A percentile compares a stretch with the other conserved stretches of the same genome.
Evolutionary conservation across 352 stramenopile species (phyloP).

Genomic region (Halophytophthora polymorphica): DNA sequence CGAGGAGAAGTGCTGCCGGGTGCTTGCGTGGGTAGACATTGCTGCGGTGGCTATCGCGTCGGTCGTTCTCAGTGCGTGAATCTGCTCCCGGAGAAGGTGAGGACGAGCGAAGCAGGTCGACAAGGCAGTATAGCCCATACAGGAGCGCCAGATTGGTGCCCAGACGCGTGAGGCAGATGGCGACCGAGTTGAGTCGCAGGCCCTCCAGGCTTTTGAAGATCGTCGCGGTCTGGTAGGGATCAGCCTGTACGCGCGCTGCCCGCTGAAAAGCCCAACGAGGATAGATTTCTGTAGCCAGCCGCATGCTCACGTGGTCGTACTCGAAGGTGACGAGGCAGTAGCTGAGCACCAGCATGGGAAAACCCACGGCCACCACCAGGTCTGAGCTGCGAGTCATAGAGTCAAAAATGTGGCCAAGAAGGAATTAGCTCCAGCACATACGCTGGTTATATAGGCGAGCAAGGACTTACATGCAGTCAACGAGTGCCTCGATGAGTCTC

Average conservation of each 20-base stretch:
- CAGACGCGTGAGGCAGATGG: slow-evolving; percentile 28
- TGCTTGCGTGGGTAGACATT: slow-evolving; percentile 19
- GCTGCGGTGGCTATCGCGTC: neutral
- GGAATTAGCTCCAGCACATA: neutral
- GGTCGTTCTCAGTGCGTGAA: neutral
- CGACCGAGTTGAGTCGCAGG: slow-evolving; percentile 20
- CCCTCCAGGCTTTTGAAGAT: slow-evolving; percentile 28
- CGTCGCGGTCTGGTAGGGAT: slow-evolving; percentile 17
- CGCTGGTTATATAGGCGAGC: neutral
- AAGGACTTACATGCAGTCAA: slow-evolving; percentile 18
- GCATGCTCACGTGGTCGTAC: slow-evolving; percentile 20
- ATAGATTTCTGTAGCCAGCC: slow-evolving; percentile 14
- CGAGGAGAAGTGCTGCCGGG: slow-evolving; percentile 13
- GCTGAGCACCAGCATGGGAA: slow-evolving; percentile 24
- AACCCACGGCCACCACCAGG: slow-evolving; percentile 26
- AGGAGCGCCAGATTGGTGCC: slow-evolving; percentile 28
- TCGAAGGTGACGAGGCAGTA: slow-evolving; percentile 27
- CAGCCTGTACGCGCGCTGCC: slow-evolving; percentile 14
- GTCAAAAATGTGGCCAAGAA: neutral
- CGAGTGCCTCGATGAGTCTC: slow-evolving; percentile 15
- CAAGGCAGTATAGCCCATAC: slow-evolving; percentile 13
- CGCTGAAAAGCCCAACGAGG: slow-evolving; percentile 19
- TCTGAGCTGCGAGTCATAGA: slow-evolving; percentile 20
- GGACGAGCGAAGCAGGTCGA: slow-evolving; percentile 12
- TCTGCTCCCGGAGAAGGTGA: neutral